These are phyloP conservation scores for Cutaneotrichosporon sp. DNA, from an alignment of 1,284 basidiomycete species.

Conservation along the genomic window DNA sequence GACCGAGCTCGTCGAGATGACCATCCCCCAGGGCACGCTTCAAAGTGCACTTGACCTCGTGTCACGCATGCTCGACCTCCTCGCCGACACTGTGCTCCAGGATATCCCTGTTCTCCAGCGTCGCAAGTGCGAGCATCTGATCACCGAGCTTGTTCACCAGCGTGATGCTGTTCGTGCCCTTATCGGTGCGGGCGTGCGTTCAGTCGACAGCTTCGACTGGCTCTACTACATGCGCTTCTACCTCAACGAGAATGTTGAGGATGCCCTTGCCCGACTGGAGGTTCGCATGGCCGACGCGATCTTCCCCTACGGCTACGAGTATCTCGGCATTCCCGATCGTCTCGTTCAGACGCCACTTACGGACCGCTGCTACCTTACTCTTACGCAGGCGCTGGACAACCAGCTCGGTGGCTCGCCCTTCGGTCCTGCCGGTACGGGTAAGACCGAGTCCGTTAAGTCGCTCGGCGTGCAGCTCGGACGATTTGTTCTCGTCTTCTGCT, in stretches of 20 bases:
- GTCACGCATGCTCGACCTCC: slow-evolving; percentile 77
- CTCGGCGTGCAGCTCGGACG: slow-evolving; percentile 95
- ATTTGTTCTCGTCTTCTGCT: slow-evolving; percentile 98
- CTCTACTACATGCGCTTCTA: slow-evolving; percentile 99
- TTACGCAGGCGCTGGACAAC: slow-evolving; percentile 91
- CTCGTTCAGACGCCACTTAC: slow-evolving; percentile 98
- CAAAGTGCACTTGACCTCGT: slow-evolving; percentile 68
- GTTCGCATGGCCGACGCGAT: slow-evolving; percentile 85
- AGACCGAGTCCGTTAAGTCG: slow-evolving; percentile 99
- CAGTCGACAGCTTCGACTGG: slow-evolving; percentile 80
- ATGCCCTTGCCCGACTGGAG: slow-evolving; percentile 71
- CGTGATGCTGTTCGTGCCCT: slow-evolving; percentile 86
- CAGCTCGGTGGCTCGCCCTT: slow-evolving; percentile 96
- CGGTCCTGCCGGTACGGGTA: slow-evolving; percentile 97
- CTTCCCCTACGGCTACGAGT: slow-evolving; percentile 98
- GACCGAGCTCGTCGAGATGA: slow-evolving; percentile 77
- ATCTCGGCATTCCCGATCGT: slow-evolving; percentile 91
- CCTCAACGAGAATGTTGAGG: slow-evolving; percentile 63
- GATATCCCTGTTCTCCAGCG: slow-evolving; percentile 84
- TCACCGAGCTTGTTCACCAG: slow-evolving; percentile 98
- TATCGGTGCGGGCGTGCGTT: slow-evolving; percentile 61
- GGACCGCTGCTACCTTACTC: slow-evolving; percentile 92
- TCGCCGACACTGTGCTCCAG: slow-evolving; percentile 90
- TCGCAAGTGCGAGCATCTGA: slow-evolving; percentile 96
- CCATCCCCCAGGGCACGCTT: slow-evolving; percentile 58